These are phyloP conservation scores for Citrus hindsii DNA, from an alignment of 345 rosid genomes.

Conservation along the genomic window DNA sequence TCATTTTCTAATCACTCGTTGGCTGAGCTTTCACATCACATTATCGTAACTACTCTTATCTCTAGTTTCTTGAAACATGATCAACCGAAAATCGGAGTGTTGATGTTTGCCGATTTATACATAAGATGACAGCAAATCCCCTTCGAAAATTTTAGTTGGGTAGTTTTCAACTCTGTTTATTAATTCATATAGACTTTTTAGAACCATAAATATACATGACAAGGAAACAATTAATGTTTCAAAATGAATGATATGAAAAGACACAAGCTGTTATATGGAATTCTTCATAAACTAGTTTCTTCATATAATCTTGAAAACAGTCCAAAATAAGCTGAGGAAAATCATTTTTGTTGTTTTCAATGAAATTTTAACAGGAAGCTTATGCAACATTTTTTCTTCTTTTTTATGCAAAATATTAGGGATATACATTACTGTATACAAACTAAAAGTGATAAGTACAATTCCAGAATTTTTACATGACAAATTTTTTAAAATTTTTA, in stretches of 20 bases:
- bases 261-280: not conserved
- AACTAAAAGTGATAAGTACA: not conserved
- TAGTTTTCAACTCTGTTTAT: not conserved
- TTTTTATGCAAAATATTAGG: no score
- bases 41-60: not conserved
- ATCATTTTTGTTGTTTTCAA: not conserved
- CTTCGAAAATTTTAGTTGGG: not conserved
- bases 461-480: no score
- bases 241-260: not conserved
- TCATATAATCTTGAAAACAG: not conserved
- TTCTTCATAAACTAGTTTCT: not conserved
- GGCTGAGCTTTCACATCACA: constrained; percentile 6
- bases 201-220: not conserved
- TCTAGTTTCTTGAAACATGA: not conserved
- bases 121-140: not conserved
- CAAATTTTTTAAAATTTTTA: no score
- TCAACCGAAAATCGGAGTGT: not conserved
- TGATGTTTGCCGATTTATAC: not conserved
- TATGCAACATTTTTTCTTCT: not conserved
- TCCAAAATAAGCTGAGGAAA: not conserved
- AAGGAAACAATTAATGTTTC: not conserved
- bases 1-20: not conserved
- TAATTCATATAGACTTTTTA: not conserved
- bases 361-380: not conserved
- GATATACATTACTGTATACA: no score